These are phyloP conservation scores for Lasiosphaeria hispida DNA, from an alignment of 495 filamentous ascomycete genomes.

Conservation along the genomic window DNA sequence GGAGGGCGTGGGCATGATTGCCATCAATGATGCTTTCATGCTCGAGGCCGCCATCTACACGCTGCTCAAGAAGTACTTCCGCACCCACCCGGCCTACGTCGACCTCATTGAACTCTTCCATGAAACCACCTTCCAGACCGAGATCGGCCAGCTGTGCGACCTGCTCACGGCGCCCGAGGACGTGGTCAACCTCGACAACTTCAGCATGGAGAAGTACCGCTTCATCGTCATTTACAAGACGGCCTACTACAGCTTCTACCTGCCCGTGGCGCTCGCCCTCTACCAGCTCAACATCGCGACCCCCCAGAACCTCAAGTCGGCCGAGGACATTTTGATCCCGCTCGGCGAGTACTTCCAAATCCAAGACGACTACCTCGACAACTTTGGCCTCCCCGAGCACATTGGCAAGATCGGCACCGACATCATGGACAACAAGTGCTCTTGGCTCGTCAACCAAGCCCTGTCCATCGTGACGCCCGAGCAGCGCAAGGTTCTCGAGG, in stretches of 20 bases:
- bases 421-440: slow-evolving; percentile 99
- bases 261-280: slow-evolving; percentile 90
- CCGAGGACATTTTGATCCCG: slow-evolving; percentile 91
- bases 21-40: slow-evolving; percentile 98
- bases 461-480: slow-evolving; percentile 70
- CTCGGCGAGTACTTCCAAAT: slow-evolving; percentile 99
- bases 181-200: slow-evolving; percentile 83
- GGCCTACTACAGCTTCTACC: slow-evolving; percentile 97
- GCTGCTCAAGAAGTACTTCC: slow-evolving; percentile 90
- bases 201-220: slow-evolving; percentile 89
- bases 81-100: slow-evolving; percentile 76
- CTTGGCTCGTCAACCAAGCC: slow-evolving; percentile 94
- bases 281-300: slow-evolving; percentile 78
- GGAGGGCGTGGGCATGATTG: slow-evolving; percentile 82
- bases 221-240: slow-evolving; percentile 99
- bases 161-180: slow-evolving; percentile 95
- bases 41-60: slow-evolving; percentile 87
- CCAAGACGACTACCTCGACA: slow-evolving; percentile 98
- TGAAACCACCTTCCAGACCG: slow-evolving; percentile 87
- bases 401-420: slow-evolving; percentile 99
- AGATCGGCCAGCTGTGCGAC: slow-evolving; percentile 91
- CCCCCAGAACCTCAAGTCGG: slow-evolving; percentile 76
- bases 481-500: slow-evolving; percentile 77
- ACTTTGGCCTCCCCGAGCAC: slow-evolving; percentile 82
- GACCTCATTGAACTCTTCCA: slow-evolving; percentile 95